A percentile compares a stretch with the other conserved stretches of the same genome.
Evolutionary conservation across 2,329 filamentous ascomycete species (phyloP).

Genomic region (Fusarium nodosum): DNA sequence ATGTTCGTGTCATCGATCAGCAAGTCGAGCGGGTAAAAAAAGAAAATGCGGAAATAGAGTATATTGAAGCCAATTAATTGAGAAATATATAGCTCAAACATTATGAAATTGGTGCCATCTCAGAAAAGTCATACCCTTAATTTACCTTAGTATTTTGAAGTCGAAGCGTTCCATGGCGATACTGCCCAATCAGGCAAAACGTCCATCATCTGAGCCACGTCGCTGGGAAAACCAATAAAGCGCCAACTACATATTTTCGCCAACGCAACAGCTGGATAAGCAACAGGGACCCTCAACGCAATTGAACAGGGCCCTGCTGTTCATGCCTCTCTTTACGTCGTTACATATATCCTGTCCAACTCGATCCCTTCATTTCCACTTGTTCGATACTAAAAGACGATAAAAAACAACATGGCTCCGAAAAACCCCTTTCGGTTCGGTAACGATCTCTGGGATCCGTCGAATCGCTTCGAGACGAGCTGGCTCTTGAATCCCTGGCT

Average conservation of each 20-base stretch:
- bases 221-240: slow-evolving; percentile 1
- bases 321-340: background rate
- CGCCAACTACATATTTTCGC: background rate
- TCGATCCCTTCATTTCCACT: background rate
- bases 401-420: slow-evolving; percentile 36
- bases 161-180: slow-evolving; percentile 21
- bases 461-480: slow-evolving; percentile 81
- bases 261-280: slow-evolving; percentile 15
- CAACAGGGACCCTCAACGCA: slow-evolving; percentile 4
- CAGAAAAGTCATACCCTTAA: background rate
- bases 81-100: background rate
- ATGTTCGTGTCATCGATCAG: background rate
- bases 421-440: slow-evolving; percentile 57
- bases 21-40: background rate
- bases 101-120: background rate
- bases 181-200: slow-evolving; percentile 31
- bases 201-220: slow-evolving; percentile 23
- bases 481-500: slow-evolving; percentile 79
- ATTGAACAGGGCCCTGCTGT: slow-evolving; percentile 5
- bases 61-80: background rate
- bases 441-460: slow-evolving; percentile 64
- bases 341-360: background rate
- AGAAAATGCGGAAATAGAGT: background rate
- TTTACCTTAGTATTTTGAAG: background rate
- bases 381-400: background rate